Conservation (phyloP, 2,329 filamentous ascomycete genomes). For the Graphilbum ipis-grandicollis region DNA sequence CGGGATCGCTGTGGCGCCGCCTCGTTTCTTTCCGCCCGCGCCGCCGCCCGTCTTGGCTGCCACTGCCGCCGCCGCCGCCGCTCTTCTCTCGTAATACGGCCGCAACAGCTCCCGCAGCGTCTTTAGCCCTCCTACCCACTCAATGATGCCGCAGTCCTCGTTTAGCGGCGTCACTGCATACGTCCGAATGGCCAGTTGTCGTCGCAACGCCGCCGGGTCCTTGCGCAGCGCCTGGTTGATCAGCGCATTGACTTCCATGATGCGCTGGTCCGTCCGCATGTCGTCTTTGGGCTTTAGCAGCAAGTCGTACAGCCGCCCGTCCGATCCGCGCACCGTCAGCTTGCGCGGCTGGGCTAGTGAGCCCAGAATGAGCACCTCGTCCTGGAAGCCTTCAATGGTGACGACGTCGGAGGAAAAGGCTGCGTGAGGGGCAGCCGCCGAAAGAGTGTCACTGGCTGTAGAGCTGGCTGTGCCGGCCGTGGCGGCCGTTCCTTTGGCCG, state of each 20-base stretch:
- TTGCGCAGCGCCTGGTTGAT: constrained; percentile 90
- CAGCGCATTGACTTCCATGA: constrained; percentile 99
- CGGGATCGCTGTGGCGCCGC: too few species aligned
- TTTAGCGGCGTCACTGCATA: constrained; percentile 94
- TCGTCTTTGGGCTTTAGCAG: constrained; percentile 98
- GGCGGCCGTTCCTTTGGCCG: neutral
- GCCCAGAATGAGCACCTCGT: constrained; percentile 77
- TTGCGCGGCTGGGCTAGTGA: constrained; percentile 88
- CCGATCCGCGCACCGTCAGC: constrained; percentile 71
- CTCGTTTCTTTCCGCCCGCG: too few species aligned
- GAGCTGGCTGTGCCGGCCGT: too few species aligned
- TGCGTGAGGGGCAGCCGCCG: constrained; percentile 40
- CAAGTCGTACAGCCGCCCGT: constrained; percentile 76
- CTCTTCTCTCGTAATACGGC: constrained; percentile 28
- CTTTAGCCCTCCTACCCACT: constrained; percentile 95
- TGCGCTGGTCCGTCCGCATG: constrained; percentile 85
- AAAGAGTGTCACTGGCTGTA: too few species aligned
- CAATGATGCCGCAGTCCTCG: constrained; percentile 93
- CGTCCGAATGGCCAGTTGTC: constrained; percentile 87
- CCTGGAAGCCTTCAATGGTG: constrained; percentile 63
- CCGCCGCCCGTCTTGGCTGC: constrained; percentile 22
- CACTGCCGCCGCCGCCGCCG: constrained; percentile 63
- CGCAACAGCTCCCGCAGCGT: constrained; percentile 76
- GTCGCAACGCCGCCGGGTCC: constrained; percentile 76
- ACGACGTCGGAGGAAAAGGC: constrained; percentile 78